Base-by-base conservation (phyloP, 2,329 filamentous ascomycete species). In the Clonostachys rosea region DNA sequence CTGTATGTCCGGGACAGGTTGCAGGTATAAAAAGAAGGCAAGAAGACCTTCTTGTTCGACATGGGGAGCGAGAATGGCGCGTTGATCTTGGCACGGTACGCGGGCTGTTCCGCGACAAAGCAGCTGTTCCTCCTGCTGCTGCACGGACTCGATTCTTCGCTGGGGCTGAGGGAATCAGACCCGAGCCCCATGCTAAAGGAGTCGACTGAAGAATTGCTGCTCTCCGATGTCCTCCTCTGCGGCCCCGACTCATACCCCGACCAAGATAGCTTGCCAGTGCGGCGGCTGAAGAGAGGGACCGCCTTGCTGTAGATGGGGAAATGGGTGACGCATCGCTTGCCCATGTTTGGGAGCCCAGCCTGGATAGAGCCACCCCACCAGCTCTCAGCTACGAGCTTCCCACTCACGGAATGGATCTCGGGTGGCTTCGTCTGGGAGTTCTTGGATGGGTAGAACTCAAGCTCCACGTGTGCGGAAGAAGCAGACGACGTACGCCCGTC, bases 21-120 rank as follows among this genome's bases (percentile, higher is more conserved):
- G 64, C 79, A 83, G 8, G 74, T 75, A 63, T 81, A 75, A 56
- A 82, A 83, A 5, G 75, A 76, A 1, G 79, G 79, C 20, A 81
- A 51, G 53, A 81, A 78, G 7, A 71, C 65, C 58, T 73, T 77
- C 56, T 69, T 73, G 60, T 70, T 73, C 30, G 62, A 58, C 9
- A 63, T 59, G 5, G 77, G 75, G 30, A 82, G 58, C 14, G 62
- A 57, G 49, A 83, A 64, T 1, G 78, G 76, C 1, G 82, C 57
- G 40, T 69, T 61, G 10, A 82, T 52, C 5, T 60, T 61, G 1
- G 76, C 60, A 1, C 65, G 63, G 56, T 78, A 67, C 50, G 59
- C 60, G 52, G 71, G 50, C 1, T 62, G 24, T 6, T 30, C 24
- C 24, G 24, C 24, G 24, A 30, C 24, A 30, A 30, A 30, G 24